Base-by-base conservation (phyloP, 2,329 filamentous ascomycete genomes). In the Penicillium sp. region DNA sequence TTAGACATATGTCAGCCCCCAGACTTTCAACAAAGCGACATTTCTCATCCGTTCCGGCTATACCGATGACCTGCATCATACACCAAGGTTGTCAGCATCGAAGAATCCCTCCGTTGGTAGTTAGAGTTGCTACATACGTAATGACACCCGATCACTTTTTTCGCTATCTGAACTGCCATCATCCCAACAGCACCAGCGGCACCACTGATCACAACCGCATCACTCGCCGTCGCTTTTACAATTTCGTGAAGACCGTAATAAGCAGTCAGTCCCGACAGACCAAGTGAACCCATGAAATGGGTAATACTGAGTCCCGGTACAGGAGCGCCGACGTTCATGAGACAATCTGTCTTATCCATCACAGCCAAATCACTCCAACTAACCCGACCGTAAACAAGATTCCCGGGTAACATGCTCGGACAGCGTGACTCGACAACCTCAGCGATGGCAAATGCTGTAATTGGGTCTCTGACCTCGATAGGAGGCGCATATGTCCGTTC, bases 101-200 rank as follows among this genome's bases (percentile, higher is more conserved):
- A 14, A 11, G 11, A 11, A 38, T 6, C 28, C 33, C 8, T 14
- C 14, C 33, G 4, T 38, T 5, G 8, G 33, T 16, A 11, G 8
- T 38, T 16, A 11, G 8, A 14, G 33, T 14, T 38, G 26, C 14
- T 38, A 38, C 33, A 4, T 38, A 38, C 33, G 11, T 38, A 38
- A 11, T 38, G 14, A 21, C 47, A 48, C 12, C 47, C 47, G 26
- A 48, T 48, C 24, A 48, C n/a, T 14, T 33, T 48, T 50, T 58
- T 60, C 14, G 58, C 58, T 26, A 60, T 47, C 55, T 60, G 58
- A 3, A 59, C 56, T 18, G 48, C 58, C 43, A 59, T 48, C 12
- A 23, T 53, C 11, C 58, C 58, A 28, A 59, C 56, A 11, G 58
- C 56, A 30, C 58, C 58, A 9, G 56, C 56, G 1, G 58, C 58